phyloP scores from a whole-genome alignment of 73 alveolate genomes.

The Vitrella brassicaformis region DNA sequence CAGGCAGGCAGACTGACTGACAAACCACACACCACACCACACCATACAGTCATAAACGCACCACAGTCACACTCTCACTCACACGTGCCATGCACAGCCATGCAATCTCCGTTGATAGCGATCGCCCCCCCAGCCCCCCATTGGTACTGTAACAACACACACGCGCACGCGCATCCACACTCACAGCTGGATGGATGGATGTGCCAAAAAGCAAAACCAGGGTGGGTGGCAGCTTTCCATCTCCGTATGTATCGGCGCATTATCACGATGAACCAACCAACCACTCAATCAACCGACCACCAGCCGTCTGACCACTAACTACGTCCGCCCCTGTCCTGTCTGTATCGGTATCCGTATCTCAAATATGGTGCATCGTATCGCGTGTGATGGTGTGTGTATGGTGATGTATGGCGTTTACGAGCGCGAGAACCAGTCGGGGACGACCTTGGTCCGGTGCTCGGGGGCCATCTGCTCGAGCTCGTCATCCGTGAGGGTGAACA shows the following conservation, averaged over 20 bases:
- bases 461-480: not conserved
- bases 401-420: not conserved
- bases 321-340: not conserved
- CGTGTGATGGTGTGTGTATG: not conserved
- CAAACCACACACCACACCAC: no score
- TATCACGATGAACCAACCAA: not conserved
- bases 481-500: constrained; percentile 32
- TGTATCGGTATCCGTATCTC: not conserved
- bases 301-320: not conserved
- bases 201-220: no score
- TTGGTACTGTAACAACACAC: not conserved
- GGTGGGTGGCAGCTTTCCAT: no score
- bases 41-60: no score
- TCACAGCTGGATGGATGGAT: no score
- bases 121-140: no score
- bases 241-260: no score
- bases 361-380: not conserved
- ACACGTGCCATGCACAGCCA: no score
- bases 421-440: not conserved
- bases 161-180: not conserved
- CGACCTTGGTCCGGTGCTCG: not conserved
- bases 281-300: not conserved
- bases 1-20: not conserved
- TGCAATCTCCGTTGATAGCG: no score
- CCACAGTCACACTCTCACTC: no score